Conservation (phyloP, 179 eudicot genomes). For the Silene coronaria region DNA sequence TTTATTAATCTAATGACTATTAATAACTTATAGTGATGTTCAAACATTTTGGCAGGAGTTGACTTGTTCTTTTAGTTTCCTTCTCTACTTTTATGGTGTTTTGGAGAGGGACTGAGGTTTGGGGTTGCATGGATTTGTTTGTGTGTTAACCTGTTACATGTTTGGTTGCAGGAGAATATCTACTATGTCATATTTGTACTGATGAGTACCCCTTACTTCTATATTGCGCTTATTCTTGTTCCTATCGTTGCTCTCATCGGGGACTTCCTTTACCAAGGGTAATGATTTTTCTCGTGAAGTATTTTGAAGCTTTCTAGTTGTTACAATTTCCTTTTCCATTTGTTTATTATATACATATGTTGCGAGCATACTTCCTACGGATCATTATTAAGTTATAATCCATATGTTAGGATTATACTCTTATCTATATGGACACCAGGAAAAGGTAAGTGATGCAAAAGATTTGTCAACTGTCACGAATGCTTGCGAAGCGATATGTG, state of each 20-base stretch:
- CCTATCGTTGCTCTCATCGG: conserved; percentile 73
- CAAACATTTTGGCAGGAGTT: neutral
- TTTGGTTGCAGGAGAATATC: conserved; percentile 55
- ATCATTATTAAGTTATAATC: neutral
- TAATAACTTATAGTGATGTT: neutral
- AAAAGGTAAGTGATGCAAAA: neutral
- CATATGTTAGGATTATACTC: neutral
- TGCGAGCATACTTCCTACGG: neutral
- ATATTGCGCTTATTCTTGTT: conserved; percentile 61
- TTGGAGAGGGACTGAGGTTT: neutral
- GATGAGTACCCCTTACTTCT: conserved; percentile 80
- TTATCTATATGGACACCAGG: neutral
- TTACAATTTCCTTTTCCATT: neutral
- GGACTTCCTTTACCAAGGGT: conserved; percentile 86
- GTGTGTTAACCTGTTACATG: neutral
- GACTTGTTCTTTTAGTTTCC: neutral
- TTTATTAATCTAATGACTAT: too few relatives aligned
- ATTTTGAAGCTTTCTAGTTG: conserved; percentile 6
- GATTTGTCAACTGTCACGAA: neutral
- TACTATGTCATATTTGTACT: conserved; percentile 57
- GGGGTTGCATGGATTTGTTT: conserved; percentile 5
- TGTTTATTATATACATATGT: neutral
- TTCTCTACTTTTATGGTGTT: neutral
- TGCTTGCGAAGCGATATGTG: too few relatives aligned
- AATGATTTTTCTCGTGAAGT: conserved; percentile 20